Evolutionary conservation across 805 yeast genomes (phyloP), one percentile per base, ranked within the genome.

Genomic region (Sugiyamaella lignohabitans): DNA sequence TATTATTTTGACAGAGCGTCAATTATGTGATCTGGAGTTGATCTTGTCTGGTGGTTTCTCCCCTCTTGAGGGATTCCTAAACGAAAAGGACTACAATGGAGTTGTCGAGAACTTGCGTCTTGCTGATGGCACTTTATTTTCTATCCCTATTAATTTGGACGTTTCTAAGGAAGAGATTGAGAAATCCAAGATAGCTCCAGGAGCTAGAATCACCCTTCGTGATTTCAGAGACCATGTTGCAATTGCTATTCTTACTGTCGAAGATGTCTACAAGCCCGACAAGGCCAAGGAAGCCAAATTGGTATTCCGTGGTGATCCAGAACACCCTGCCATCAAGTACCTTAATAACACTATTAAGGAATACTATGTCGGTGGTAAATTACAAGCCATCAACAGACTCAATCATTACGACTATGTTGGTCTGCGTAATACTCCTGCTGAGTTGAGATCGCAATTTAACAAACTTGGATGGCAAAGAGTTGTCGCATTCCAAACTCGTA

Each of bases 401-500:
- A 78, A 75, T 52, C 97, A 89, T 68, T 88, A 87, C 67, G 98
- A 89, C 65, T 89, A 89, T 66, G 81, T 84, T 22, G 91, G 82
- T 44, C 73, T 83, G 54, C 80, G 98, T 66, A 83, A 83, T 69
- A 85, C 96, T 22, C 98, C 98, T 23, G 79, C 87, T 22, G 95
- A 88, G 69, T 76, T 89, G 60, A 81, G 98, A 68, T 69, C 80
- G 20, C 96, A 89, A 71, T 91, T 91, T 62, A 66, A 70, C 51
- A 76, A 78, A 59, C 80, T 84, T 64, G 83, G 86, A 55, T 89
- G 97, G 97, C 76, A 79, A 59, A 75, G 80, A 60, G 85, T 89
- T 46, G 98, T 89, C 41, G 98, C 98, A 29, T 89, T 89, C 82
- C 98, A 89, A 72, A 89, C 98, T 38, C 80, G 98, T 73, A 89